These are phyloP conservation scores for Nicotiana otophora DNA, from an alignment of 257 asterid genomes.

Conservation along the genomic window DNA sequence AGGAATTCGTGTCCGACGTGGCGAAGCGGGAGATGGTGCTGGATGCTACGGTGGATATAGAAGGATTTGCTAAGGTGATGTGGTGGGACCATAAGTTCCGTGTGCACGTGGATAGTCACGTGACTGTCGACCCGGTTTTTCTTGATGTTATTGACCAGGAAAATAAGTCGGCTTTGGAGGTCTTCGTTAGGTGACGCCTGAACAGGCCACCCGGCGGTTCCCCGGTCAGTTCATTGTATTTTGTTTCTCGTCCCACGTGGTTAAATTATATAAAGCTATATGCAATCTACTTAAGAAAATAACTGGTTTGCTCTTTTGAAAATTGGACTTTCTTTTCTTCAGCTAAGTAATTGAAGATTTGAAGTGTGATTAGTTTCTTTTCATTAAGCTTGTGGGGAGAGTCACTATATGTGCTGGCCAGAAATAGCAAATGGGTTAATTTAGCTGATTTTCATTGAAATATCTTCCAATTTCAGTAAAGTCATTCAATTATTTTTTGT, in stretches of 20 bases:
- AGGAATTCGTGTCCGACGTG: conserved; percentile 62
- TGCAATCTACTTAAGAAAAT: too few species aligned
- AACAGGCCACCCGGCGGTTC: neutral
- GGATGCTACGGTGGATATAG: conserved; percentile 69
- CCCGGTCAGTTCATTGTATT: neutral
- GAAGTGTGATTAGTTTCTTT: too few species aligned
- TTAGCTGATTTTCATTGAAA: too few species aligned
- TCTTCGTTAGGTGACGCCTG: conserved; percentile 26
- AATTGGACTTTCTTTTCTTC: too few species aligned
- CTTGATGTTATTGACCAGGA: conserved; percentile 90
- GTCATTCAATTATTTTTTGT: too few species aligned
- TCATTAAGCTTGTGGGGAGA: too few species aligned
- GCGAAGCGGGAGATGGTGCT: conserved; percentile 83
- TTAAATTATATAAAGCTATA: too few species aligned
- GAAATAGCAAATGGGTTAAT: too few species aligned
- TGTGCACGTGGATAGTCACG: conserved; percentile 94
- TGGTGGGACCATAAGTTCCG: conserved; percentile 85
- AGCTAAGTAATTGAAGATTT: too few species aligned
- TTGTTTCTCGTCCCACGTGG: neutral
- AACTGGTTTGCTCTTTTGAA: too few species aligned
- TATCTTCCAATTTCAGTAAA: too few species aligned
- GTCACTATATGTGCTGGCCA: too few species aligned
- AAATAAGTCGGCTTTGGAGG: conserved; percentile 46
- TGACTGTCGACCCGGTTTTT: conserved; percentile 76
- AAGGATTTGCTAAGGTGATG: conserved; percentile 72